These are phyloP conservation scores for Erythrobasidium hasegawianum DNA, from an alignment of 1,284 basidiomycete species.

Conservation along the genomic window DNA sequence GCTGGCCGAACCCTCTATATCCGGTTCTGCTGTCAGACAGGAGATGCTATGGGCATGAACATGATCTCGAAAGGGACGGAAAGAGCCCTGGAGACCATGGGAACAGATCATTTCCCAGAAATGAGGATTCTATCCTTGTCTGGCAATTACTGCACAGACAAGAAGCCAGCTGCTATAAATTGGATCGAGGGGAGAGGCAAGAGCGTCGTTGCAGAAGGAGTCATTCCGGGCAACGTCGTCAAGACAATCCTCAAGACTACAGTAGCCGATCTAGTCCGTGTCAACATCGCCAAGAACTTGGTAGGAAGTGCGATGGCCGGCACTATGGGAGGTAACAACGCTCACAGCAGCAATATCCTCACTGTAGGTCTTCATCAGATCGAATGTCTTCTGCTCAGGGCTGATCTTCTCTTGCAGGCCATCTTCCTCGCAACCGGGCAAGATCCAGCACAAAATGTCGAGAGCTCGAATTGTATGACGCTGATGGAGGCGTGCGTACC, in stretches of 20 bases:
- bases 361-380: slow-evolving; percentile 55
- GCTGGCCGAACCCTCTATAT: slow-evolving; percentile 90
- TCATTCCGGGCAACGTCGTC: slow-evolving; percentile 84
- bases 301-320: slow-evolving; percentile 98
- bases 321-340: slow-evolving; percentile 94
- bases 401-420: slow-evolving; percentile 52
- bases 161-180: slow-evolving; percentile 99
- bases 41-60: slow-evolving; percentile 99
- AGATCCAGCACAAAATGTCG: slow-evolving; percentile 98
- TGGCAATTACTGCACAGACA: slow-evolving; percentile 99
- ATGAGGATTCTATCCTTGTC: slow-evolving; percentile 92
- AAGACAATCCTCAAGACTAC: slow-evolving; percentile 92
- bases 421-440: slow-evolving; percentile 95
- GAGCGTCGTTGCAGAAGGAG: slow-evolving; percentile 92
- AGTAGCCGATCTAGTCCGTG: slow-evolving; percentile 79
- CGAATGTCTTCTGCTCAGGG: neutral
- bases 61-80: slow-evolving; percentile 82
- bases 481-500: slow-evolving; percentile 88
- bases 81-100: slow-evolving; percentile 79
- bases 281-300: slow-evolving; percentile 97
- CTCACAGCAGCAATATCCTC: slow-evolving; percentile 95
- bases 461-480: slow-evolving; percentile 97
- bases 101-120: slow-evolving; percentile 72
- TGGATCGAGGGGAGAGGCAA: slow-evolving; percentile 99
- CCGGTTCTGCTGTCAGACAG: slow-evolving; percentile 91